These are phyloP conservation scores for Epichloe coenophiala DNA, from an alignment of 2,329 filamentous ascomycete genomes.

Conservation along the genomic window DNA sequence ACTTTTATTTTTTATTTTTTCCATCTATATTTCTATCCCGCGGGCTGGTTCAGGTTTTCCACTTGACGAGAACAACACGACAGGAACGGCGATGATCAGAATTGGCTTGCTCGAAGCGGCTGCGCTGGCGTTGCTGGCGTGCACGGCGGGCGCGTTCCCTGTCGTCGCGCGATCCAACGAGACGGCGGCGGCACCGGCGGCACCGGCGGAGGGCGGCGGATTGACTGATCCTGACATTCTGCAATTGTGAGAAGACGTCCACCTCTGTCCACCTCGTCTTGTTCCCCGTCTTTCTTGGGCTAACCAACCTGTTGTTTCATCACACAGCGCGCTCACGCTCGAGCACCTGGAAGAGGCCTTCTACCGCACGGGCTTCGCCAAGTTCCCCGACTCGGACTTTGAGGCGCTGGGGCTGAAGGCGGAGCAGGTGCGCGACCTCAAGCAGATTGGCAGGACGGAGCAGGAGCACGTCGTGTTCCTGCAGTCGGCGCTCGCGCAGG, in stretches of 20 bases:
- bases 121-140: constrained; percentile 30
- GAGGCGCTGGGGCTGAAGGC: constrained; percentile 27
- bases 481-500: constrained; percentile 45
- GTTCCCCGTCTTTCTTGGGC: no score
- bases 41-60: no score
- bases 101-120: constrained; percentile 21
- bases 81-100: no score
- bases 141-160: constrained; percentile 29
- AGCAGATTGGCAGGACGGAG: constrained; percentile 50
- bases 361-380: constrained; percentile 56
- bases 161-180: neutral
- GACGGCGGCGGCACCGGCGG: neutral
- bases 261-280: no score
- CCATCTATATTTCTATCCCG: no score
- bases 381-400: constrained; percentile 54
- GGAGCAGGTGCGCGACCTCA: constrained; percentile 32
- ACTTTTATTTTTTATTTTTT: no score
- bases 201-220: neutral
- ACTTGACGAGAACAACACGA: no score
- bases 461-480: constrained; percentile 27
- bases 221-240: constrained; percentile 24
- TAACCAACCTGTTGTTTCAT: no score
- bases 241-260: constrained; percentile 37
- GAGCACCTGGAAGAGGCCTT: constrained; percentile 64
- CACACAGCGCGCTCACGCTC: constrained; percentile 45